Conservation (phyloP, 441 rosid species). For the Manihot esculenta region DNA sequence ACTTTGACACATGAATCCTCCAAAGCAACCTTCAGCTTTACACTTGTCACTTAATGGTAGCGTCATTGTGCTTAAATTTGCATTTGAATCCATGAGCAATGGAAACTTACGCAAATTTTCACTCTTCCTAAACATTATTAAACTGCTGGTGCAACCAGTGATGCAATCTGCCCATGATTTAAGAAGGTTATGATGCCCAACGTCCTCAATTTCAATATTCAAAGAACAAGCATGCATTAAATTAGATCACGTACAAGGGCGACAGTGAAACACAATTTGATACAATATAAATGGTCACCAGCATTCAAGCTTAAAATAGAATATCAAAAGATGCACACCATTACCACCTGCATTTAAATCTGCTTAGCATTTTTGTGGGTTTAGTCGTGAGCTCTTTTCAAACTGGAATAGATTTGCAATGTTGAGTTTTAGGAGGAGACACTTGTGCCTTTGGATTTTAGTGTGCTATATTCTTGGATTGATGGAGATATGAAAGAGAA, state of each 20-base stretch:
- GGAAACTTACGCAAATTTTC: slow-evolving; percentile 47
- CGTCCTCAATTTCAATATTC: slow-evolving; percentile 5
- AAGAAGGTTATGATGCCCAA: slow-evolving; percentile 25
- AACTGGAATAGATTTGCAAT: no score
- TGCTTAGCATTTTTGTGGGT: no score
- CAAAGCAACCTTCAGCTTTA: slow-evolving; percentile 50
- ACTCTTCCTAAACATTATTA: slow-evolving; percentile 40
- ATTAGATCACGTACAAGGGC: neutral
- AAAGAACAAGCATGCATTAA: slow-evolving; percentile 3
- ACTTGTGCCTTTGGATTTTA: no score
- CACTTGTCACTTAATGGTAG: slow-evolving; percentile 41
- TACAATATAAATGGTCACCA: slow-evolving; percentile 12
- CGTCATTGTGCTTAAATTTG: slow-evolving; percentile 45
- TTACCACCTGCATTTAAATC: no score
- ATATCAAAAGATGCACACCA: slow-evolving; percentile 12
- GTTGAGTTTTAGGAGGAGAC: no score
- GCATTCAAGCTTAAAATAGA: slow-evolving; percentile 12
- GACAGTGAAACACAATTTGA: neutral
- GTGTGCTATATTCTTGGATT: no score
- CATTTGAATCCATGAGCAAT: slow-evolving; percentile 47
- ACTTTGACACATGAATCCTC: slow-evolving; percentile 46
- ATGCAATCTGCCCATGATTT: slow-evolving; percentile 38
- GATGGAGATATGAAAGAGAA: no score
- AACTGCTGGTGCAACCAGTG: slow-evolving; percentile 57
- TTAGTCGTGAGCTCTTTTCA: no score